A percentile compares a stretch with the other conserved stretches of the same genome.
These are phyloP conservation scores for Gastrolobium bilobum DNA, from an alignment of 306 rosid species.

Conservation along the genomic window DNA sequence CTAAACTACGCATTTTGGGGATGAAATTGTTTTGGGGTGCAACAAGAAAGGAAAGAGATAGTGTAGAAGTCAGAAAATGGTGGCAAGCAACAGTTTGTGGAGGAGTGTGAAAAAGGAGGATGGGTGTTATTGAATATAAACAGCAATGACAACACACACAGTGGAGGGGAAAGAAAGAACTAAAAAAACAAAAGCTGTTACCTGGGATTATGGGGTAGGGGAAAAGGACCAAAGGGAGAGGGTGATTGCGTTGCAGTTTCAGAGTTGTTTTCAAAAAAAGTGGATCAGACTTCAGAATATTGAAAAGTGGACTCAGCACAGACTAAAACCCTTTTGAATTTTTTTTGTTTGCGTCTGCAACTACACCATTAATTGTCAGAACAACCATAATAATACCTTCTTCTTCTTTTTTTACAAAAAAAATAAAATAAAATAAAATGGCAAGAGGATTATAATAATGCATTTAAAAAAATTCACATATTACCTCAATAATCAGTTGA, in stretches of 20 bases:
- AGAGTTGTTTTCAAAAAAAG: background rate
- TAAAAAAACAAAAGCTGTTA: background rate
- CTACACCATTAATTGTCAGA: conserved; percentile 16
- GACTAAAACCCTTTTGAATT: conserved; percentile 17
- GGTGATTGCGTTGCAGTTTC: conserved; percentile 31
- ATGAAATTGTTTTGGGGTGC: conserved; percentile 27
- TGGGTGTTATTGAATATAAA: conserved; percentile 47
- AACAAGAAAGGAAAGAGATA: conserved; percentile 4
- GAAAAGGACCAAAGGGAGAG: conserved; percentile 29
- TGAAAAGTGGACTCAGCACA: conserved; percentile 29
- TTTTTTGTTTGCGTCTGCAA: conserved; percentile 1
- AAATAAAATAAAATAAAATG: too few relatives aligned
- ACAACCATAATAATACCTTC: too few relatives aligned
- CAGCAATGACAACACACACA: conserved; percentile 44
- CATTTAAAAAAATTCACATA: too few relatives aligned
- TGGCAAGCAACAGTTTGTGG: background rate
- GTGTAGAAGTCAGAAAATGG: conserved; percentile 40
- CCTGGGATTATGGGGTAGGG: background rate
- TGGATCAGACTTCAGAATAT: conserved; percentile 38
- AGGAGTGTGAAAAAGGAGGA: background rate
- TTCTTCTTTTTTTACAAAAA: too few relatives aligned
- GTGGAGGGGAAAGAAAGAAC: conserved; percentile 24
- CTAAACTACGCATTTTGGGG: background rate
- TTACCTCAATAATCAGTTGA: too few relatives aligned
- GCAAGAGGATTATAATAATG: too few relatives aligned